Base-by-base conservation (phyloP, 768 basidiomycete genomes). In the Kwoniella newhampshirensis region DNA sequence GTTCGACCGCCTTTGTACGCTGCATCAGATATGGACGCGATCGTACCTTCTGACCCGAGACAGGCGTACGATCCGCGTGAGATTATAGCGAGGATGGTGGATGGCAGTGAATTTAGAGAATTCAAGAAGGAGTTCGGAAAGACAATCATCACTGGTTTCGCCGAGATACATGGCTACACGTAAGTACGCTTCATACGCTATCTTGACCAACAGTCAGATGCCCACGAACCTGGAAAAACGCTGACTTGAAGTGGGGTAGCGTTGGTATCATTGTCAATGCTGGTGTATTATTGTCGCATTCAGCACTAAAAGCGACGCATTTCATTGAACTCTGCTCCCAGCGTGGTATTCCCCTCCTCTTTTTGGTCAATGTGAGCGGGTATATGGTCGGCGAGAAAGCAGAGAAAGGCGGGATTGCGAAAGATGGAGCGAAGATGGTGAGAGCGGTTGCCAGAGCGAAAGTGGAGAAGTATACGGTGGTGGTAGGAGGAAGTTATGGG, bases 301-400 rank as follows among this genome's bases (percentile, higher is more conserved):
- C 91, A 0, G 93, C 92, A 1, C 78, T 91, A 52, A 96, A 97
- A 76, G 91, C 91, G 11, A 89, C 92, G 2, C 92, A 97, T 67
- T 97, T 97, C 75, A 93, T 97, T 59, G 83, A 94, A 74, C 81
- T 96, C 3, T 97, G 93, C 68, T 91, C 90, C 0, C 92, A 97
- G 73, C 83, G 93, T 8, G 82, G 82, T 59, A 90, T 96, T 51
- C 92, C 92, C 0, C 77, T 97, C 1, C 80, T 97, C 18, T 97
- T 96, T 81, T 82, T 97, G 39, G 92, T 94, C 42, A 97, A 97
- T 69, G 89, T 96, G n/a, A 90, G 90, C 2, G 81, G 89, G 12
- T 97, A 96, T 69, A 97, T 96, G 92, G 92, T 97, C 3, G 92
- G 92, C 4, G 91, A 89, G 4, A 93, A 92, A 63, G 93, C 93